Evolutionary conservation across 1,139 yeast species (phyloP), one percentile per base, ranked within the genome.

Genomic region (Protomyces pachydermus): DNA sequence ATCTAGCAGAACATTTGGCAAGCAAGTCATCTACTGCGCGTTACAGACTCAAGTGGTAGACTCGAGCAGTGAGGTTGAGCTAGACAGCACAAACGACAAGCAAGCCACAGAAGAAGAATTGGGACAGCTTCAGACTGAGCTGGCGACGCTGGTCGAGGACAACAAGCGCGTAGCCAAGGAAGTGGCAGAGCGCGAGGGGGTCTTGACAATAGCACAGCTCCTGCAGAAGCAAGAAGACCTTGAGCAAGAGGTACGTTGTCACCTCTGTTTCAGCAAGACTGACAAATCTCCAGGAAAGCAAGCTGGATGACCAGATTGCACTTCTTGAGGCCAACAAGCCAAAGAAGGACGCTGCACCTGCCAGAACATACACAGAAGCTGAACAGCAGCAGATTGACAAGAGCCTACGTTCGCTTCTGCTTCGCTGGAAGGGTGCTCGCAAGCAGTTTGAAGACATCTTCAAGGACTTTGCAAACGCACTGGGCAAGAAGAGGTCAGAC

Each of bases 391-490:
- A 52, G 35, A 34, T 51, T 32, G 62, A 58, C 32, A 38, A 16
- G 20, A 3, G 14, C n/a, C 23, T 28, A 20, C 54, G 18, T 16
- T 8, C 12, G 6, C 18, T 6, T 20, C 32, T 20, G 5, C 28
- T 20, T 12, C 48, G 39, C 39, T 48, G 46, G 14, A 9, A 50
- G 23, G 9, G 32, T n/a, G 28, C 50, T 14, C 37, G 23, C 50
- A n/a, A 16, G 32, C 42, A 58, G 46, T 51, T 58, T 18, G 56
- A 58, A 32, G 52, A 58, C 25, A 28, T 58, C 46, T 51, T 58
- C 34, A 50, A 39, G 20, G 46, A 48, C n/a, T 23, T 58, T 16
- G 53, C 56, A 20, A 56, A 34, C 18, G 56, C 52, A 6, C 45
- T 58, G 16, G 56, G 45, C 18, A 58, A 58, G 56, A 39, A 23